These are phyloP conservation scores for Kluyveromyces marxianus DNA, from an alignment of 1,139 yeast genomes.

Conservation along the genomic window DNA sequence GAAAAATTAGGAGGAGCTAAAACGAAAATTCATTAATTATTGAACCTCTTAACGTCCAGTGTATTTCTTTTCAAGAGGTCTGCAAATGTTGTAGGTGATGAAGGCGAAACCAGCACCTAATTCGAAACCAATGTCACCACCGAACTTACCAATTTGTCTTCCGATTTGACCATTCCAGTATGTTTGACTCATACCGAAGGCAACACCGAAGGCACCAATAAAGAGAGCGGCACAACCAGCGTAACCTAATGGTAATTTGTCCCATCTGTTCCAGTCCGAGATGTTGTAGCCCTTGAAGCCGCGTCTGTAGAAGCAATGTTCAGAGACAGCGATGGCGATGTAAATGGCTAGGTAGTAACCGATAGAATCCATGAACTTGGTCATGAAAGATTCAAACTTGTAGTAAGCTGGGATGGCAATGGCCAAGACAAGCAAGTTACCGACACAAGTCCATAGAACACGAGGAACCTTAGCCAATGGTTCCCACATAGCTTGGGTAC, in stretches of 20 bases:
- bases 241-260: slow-evolving; percentile 59
- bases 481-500: slow-evolving; percentile 79
- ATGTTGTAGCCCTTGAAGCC: slow-evolving; percentile 58
- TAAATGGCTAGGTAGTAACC: slow-evolving; percentile 89
- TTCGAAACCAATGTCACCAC: slow-evolving; percentile 88
- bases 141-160: slow-evolving; percentile 49
- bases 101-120: slow-evolving; percentile 65
- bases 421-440: slow-evolving; percentile 71
- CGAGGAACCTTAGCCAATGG: slow-evolving; percentile 69
- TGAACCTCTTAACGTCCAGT: slow-evolving; percentile 35
- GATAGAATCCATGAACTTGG: slow-evolving; percentile 81
- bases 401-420: slow-evolving; percentile 85
- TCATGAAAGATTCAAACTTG: slow-evolving; percentile 63
- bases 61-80: slow-evolving; percentile 69
- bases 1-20: no score
- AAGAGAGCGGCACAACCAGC: slow-evolving; percentile 76
- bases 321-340: slow-evolving; percentile 61
- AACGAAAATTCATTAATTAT: no score
- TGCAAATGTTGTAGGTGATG: slow-evolving; percentile 48
- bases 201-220: slow-evolving; percentile 82
- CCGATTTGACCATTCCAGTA: slow-evolving; percentile 77
- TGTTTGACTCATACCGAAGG: slow-evolving; percentile 74
- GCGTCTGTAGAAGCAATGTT: slow-evolving; percentile 69
- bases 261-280: slow-evolving; percentile 48
- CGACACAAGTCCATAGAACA: slow-evolving; percentile 69